phyloP scores from a whole-genome alignment of 805 yeast species.

The Schwanniomyces pseudopolymorphus region DNA sequence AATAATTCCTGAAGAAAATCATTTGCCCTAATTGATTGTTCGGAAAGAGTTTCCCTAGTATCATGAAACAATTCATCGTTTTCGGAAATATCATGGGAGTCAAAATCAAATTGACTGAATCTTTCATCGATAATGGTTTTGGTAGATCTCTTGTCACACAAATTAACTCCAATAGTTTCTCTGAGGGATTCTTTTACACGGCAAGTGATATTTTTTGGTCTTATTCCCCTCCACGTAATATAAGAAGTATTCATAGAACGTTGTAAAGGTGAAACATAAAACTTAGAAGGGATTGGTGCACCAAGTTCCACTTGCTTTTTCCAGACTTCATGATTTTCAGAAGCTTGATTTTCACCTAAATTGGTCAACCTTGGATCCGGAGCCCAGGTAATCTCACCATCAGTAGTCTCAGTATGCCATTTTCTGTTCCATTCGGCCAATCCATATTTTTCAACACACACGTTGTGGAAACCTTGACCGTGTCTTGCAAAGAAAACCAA shows the following conservation, averaged over 20 bases:
- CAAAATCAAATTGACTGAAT: slow-evolving; percentile 35
- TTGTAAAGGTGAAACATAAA: slow-evolving; percentile 63
- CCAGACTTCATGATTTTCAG: slow-evolving; percentile 46
- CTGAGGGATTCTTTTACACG: slow-evolving; percentile 46
- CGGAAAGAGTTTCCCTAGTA: slow-evolving; percentile 44
- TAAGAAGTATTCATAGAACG: slow-evolving; percentile 59
- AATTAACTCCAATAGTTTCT: slow-evolving; percentile 60
- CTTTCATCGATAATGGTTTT: slow-evolving; percentile 38
- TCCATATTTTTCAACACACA: slow-evolving; percentile 55
- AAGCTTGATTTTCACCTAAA: slow-evolving; percentile 57
- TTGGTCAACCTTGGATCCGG: slow-evolving; percentile 63
- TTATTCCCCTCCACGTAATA: slow-evolving; percentile 48
- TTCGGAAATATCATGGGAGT: slow-evolving; percentile 45
- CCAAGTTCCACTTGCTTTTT: slow-evolving; percentile 41
- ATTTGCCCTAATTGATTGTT: slow-evolving; percentile 51
- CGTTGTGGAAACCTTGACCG: slow-evolving; percentile 70
- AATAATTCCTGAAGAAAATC: slow-evolving; percentile 38
- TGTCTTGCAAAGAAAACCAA: slow-evolving; percentile 60
- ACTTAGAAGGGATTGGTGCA: slow-evolving; percentile 55
- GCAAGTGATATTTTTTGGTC: slow-evolving; percentile 25
- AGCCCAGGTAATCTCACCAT: slow-evolving; percentile 55
- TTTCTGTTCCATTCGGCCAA: slow-evolving; percentile 54
- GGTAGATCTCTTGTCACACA: slow-evolving; percentile 58
- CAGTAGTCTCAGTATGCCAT: slow-evolving; percentile 53
- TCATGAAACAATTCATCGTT: slow-evolving; percentile 47